A percentile compares a stretch with the other conserved stretches of the same genome.
Conservation (phyloP, 106 monocot species). For the Dendrobium nobile region DNA sequence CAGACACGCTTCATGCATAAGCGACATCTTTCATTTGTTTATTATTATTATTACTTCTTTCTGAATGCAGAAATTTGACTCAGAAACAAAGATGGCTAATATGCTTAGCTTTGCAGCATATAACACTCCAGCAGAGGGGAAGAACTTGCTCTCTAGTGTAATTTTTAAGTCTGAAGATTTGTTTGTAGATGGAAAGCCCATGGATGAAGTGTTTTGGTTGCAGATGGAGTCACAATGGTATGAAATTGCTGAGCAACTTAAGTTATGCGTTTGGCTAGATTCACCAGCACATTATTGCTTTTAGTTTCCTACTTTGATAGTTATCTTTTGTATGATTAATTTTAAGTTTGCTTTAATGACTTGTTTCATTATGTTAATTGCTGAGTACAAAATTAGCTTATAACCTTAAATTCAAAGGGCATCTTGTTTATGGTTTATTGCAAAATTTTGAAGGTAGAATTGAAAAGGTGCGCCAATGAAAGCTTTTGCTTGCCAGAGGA, state of each 20-base stretch:
- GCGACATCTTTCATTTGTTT: too few species aligned
- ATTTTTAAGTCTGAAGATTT: constrained; percentile 52
- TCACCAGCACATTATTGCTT: not conserved
- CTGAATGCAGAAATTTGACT: constrained; percentile 23
- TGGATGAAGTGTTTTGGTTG: constrained; percentile 61
- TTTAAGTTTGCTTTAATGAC: too few species aligned
- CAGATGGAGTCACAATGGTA: constrained; percentile 38
- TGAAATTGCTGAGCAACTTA: constrained; percentile 24
- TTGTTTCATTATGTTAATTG: too few species aligned
- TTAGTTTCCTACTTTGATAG: too few species aligned
- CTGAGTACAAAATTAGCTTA: too few species aligned
- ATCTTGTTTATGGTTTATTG: too few species aligned
- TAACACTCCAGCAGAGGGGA: constrained; percentile 27
- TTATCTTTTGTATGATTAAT: too few species aligned
- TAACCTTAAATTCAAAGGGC: too few species aligned
- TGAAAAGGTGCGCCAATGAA: constrained; percentile 41
- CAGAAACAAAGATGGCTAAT: too few species aligned
- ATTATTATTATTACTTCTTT: too few species aligned
- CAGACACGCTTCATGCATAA: too few species aligned
- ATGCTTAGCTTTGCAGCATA: constrained; percentile 39
- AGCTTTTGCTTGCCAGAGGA: constrained; percentile 41
- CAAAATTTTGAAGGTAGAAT: constrained; percentile 24
- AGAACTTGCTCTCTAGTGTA: constrained; percentile 33
- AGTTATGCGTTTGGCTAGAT: not conserved
- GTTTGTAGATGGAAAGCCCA: constrained; percentile 36